A percentile compares a stretch with the other conserved stretches of the same genome.
These are phyloP conservation scores for Cupressus sempervirens DNA, from an alignment of 75 land plant genomes.

Conservation along the genomic window DNA sequence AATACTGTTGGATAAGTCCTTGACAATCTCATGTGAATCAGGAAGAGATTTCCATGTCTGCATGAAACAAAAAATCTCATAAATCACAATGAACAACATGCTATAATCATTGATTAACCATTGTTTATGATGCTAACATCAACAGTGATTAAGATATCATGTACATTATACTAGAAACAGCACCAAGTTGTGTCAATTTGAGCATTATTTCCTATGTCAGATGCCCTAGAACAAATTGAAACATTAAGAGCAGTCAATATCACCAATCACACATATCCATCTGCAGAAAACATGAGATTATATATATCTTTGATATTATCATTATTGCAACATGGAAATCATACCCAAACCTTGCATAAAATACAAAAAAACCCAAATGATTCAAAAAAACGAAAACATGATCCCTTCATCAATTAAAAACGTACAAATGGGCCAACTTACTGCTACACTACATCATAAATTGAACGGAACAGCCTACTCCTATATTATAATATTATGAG, in stretches of 20 bases:
- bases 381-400: neutral
- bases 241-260: neutral
- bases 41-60: conserved; percentile 99
- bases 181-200: neutral
- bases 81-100: neutral
- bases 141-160: neutral
- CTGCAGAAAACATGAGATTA: neutral
- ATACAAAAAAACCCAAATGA: neutral
- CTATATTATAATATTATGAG: too few relatives aligned
- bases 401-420: neutral
- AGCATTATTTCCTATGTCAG: neutral
- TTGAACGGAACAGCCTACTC: neutral
- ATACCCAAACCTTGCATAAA: neutral
- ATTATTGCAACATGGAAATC: neutral
- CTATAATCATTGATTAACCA: too few relatives aligned
- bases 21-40: conserved; percentile 84
- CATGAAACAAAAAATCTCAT: neutral
- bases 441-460: neutral
- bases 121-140: too few relatives aligned
- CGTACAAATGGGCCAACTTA: neutral
- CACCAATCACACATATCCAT: neutral
- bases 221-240: neutral
- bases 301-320: neutral
- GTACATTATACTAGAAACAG: neutral
- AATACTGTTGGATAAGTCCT: conserved; percentile 56